Evolutionary conservation across 257 asterid genomes (phyloP), one percentile per base, ranked within the genome.

Genomic region (Leonotis leonurus): DNA sequence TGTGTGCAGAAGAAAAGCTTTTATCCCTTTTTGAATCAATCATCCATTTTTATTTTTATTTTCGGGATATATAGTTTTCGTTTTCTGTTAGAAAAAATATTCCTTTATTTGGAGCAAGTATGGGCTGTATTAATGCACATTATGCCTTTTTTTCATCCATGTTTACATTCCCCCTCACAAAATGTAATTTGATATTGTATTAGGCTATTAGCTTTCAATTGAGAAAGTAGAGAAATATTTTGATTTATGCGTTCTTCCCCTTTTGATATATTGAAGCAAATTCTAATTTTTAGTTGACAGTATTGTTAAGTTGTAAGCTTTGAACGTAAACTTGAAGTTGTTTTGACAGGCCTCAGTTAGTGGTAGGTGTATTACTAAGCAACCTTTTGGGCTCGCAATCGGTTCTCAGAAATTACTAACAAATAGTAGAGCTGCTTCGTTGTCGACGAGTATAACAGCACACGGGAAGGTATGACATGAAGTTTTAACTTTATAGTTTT

Each of bases 391-490:
- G 39, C 35, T 54, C 39, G 29, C 49, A 49, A 16, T 56, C 71
- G 62, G 72, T 48, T 66, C 74, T 69, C 16, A 17, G 59, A 74
- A 61, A 22, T 64, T 56, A 24, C 40, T 8, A 26, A 56, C 66
- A 20, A 55, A 56, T 50, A 45, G 44, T 27, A 56, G 70, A 20
- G 33, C 64, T 29, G 24, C 62, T 71, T 54, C 55, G 6, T 68
- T 58, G 17, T 33, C 69, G 29, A 57, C 69, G 29, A 57, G 69
- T 57, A 18, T 60, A 27, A 44, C 16, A 46, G 68, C 57, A 29
- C 73, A 62, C 36, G 77, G 43, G 66, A 85, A 72, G 88, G 90
- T 85, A 83, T 79, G 76, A 30, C 64, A 1, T 33, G 0, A 22
- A 14, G 1, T 56, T 55, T 68, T 30, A 60, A 65, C 52, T 40